These are phyloP conservation scores for Kodamaea sagamina DNA, from an alignment of 805 yeast genomes.

Conservation along the genomic window DNA sequence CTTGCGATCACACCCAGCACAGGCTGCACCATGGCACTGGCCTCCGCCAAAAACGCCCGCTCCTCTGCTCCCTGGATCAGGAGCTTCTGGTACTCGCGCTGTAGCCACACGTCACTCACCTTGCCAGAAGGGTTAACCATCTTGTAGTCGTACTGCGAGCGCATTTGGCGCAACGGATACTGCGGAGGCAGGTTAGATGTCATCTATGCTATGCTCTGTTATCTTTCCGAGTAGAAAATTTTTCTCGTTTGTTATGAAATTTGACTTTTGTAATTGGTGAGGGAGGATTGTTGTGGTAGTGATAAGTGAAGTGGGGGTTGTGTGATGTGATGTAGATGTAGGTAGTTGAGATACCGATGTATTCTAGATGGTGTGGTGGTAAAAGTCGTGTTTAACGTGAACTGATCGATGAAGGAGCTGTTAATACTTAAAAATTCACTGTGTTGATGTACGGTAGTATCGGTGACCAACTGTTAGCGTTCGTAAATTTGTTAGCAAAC, in stretches of 20 bases:
- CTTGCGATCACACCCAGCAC: too few species aligned
- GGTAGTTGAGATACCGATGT: too few species aligned
- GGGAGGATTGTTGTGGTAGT: neutral
- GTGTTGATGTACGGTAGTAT: too few species aligned
- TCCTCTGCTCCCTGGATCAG: slow-evolving; percentile 19
- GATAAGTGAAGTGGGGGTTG: neutral
- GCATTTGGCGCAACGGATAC: slow-evolving; percentile 35
- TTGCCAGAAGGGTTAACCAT: slow-evolving; percentile 32
- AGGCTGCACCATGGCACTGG: neutral
- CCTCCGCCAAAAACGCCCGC: neutral
- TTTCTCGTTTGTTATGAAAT: slow-evolving; percentile 9
- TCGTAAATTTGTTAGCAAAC: too few species aligned
- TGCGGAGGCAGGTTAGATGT: slow-evolving; percentile 27
- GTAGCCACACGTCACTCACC: slow-evolving; percentile 35
- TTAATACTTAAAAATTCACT: too few species aligned
- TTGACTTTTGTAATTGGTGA: neutral
- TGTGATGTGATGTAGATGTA: neutral
- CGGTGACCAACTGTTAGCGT: too few species aligned
- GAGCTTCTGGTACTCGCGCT: slow-evolving; percentile 29
- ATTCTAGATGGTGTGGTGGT: too few species aligned
- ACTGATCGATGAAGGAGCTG: too few species aligned
- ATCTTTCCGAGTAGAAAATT: slow-evolving; percentile 12
- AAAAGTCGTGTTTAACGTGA: too few species aligned
- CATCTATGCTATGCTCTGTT: slow-evolving; percentile 7
- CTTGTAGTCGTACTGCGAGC: slow-evolving; percentile 34